These are phyloP conservation scores for Mycena capillaripes DNA, from an alignment of 768 basidiomycete species.

Conservation along the genomic window DNA sequence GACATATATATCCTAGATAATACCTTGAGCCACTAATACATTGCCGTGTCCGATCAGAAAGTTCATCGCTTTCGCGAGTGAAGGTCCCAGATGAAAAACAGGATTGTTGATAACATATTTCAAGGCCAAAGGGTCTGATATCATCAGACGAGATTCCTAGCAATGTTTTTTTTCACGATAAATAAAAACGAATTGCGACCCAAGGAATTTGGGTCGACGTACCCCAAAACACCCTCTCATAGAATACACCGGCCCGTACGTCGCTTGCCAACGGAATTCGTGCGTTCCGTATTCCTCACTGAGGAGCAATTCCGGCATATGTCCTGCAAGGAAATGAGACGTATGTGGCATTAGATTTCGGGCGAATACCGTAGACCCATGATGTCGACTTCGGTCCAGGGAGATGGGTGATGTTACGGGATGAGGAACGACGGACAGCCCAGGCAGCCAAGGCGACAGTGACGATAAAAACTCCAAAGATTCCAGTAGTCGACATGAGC, in stretches of 20 bases:
- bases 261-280: slow-evolving; percentile 33
- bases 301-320: slow-evolving; percentile 27
- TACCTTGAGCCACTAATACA: not conserved
- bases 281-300: slow-evolving; percentile 25
- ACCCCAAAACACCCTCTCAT: slow-evolving; percentile 28
- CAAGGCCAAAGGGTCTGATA: slow-evolving; percentile 2
- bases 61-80: not conserved
- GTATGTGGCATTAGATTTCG: too few relatives aligned
- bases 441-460: too few relatives aligned
- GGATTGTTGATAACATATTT: not conserved
- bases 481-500: too few relatives aligned
- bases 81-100: not conserved
- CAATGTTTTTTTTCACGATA: not conserved
- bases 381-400: too few relatives aligned
- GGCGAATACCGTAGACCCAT: too few relatives aligned
- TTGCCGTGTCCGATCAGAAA: not conserved
- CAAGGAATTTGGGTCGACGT: too few relatives aligned
- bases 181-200: not conserved
- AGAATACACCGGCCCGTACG: slow-evolving; percentile 27
- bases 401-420: too few relatives aligned
- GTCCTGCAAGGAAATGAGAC: slow-evolving; percentile 5
- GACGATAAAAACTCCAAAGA: too few relatives aligned
- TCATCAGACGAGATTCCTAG: slow-evolving; percentile 6
- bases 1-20: too few relatives aligned
- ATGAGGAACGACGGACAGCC: too few relatives aligned